A percentile compares a stretch with the other conserved stretches of the same genome.
Conservation (phyloP, 106 monocot species). For the Allium fistulosum region DNA sequence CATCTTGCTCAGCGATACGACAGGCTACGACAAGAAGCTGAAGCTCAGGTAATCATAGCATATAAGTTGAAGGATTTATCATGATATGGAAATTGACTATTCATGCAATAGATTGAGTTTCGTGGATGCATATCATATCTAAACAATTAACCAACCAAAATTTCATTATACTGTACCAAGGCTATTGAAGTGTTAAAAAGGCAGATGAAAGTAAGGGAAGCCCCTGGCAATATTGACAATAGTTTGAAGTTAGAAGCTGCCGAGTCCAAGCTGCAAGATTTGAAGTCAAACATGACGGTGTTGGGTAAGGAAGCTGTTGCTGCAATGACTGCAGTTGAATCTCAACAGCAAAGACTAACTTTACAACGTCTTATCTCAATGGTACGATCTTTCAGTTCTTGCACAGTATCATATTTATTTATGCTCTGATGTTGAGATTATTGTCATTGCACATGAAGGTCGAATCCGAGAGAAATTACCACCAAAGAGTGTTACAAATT, state of each 20-base stretch:
- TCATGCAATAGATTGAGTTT: too few relatives aligned
- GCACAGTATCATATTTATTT: not conserved
- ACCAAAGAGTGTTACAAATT: slow-evolving; percentile 73
- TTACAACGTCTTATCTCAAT: slow-evolving; percentile 79
- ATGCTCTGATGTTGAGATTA: not conserved
- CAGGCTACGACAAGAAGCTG: slow-evolving; percentile 86
- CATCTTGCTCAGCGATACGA: slow-evolving; percentile 94
- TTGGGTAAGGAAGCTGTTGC: slow-evolving; percentile 84
- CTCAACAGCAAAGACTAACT: slow-evolving; percentile 85
- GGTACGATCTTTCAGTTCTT: slow-evolving; percentile 26
- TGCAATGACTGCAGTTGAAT: slow-evolving; percentile 91
- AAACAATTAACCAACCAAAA: too few relatives aligned
- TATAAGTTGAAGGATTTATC: too few relatives aligned
- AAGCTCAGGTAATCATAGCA: slow-evolving; percentile 61
- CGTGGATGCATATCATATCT: too few relatives aligned
- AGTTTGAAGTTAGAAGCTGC: slow-evolving; percentile 71
- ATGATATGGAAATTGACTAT: too few relatives aligned
- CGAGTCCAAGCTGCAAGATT: slow-evolving; percentile 75
- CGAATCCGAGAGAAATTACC: slow-evolving; percentile 76
- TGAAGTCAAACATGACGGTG: slow-evolving; percentile 76
- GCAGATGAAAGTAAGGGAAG: slow-evolving; percentile 72
- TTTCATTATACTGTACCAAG: slow-evolving; percentile 15
- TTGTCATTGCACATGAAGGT: slow-evolving; percentile 38
- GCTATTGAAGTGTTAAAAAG: slow-evolving; percentile 91
- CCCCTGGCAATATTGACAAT: slow-evolving; percentile 64